Evolutionary conservation across 2,329 filamentous ascomycete genomes (phyloP), one percentile per base, ranked within the genome.

Genomic region (Ramichloridium luteum): DNA sequence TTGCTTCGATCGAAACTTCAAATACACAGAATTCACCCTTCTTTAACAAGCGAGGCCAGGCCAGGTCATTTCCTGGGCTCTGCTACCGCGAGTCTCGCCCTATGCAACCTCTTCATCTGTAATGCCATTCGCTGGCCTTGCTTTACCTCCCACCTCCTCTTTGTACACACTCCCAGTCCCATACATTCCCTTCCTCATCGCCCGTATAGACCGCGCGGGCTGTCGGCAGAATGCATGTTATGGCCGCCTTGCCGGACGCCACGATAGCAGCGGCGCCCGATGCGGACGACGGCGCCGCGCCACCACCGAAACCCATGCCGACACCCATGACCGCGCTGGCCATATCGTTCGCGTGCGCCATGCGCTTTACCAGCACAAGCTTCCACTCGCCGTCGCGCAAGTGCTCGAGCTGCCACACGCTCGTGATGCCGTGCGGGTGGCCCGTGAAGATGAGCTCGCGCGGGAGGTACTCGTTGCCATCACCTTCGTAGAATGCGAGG

Each of bases 401-500:
- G 10, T 75, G 64, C 3, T 58, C 58, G 41, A 74, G 66, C 42
- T 65, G 64, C 68, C 72, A 77, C 16, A 75, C 74, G 48, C 93
- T 93, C 18, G 93, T 86, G 10, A 85, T 68, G 0, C 90, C 90
- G 31, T 77, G 67, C 41, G 73, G 68, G 53, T 96, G 90, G 0
- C 90, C 90, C 0, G 88, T 96, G 42, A 98, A 86, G 22, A 96
- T 63, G 26, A 98, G 65, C 38, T 79, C 77, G 33, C 79, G 77
- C 57, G 92, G 83, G 3, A 93, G 66, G 83, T 86, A 96, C 58
- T 96, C 90, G 46, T 85, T 90, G 2, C 78, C 80, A 0, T 76
- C 71, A 0, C 88, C 88, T 54, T 96, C 86, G 58, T 96, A 96
- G 55, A 93, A 93, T 3, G 86, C 82, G 41, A 85, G 90, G 1